phyloP scores from a whole-genome alignment of 108 stramenopile genomes.

The Phaeodactylum tricornutum region DNA sequence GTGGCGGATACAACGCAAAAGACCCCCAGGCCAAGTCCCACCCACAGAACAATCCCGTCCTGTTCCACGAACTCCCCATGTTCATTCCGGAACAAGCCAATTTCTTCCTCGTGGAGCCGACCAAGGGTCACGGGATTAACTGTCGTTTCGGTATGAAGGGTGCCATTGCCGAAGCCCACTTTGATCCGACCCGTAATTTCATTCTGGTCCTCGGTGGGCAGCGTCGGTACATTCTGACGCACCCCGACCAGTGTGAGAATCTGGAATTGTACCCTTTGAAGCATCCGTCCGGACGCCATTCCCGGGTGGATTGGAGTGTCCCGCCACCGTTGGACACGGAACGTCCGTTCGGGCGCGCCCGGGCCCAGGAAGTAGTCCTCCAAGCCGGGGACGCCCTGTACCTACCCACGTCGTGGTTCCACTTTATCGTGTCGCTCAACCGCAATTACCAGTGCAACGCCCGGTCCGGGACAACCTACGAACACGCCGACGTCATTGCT shows the following conservation, averaged over 20 bases:
- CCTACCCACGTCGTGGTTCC: slow-evolving; percentile 94
- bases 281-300: slow-evolving; percentile 75
- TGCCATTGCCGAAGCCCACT: slow-evolving; percentile 80
- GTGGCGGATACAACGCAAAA: too few relatives aligned
- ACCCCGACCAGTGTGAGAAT: slow-evolving; percentile 70
- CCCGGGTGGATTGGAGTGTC: slow-evolving; percentile 73
- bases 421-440: slow-evolving; percentile 88
- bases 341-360: slow-evolving; percentile 38
- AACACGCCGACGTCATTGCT: background rate
- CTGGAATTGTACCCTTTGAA: slow-evolving; percentile 59
- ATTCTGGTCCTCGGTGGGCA: slow-evolving; percentile 71
- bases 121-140: slow-evolving; percentile 84
- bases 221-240: slow-evolving; percentile 80
- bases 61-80: slow-evolving; percentile 83
- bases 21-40: slow-evolving; percentile 5
- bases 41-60: slow-evolving; percentile 33
- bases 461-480: slow-evolving; percentile 53
- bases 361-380: slow-evolving; percentile 85
- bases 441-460: slow-evolving; percentile 96
- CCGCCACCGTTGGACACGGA: background rate
- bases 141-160: slow-evolving; percentile 92
- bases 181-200: slow-evolving; percentile 83
- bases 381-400: slow-evolving; percentile 93
- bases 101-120: slow-evolving; percentile 85
- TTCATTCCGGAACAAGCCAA: slow-evolving; percentile 48